phyloP scores from a whole-genome alignment of 345 rosid genomes.

The Heritiera littoralis region DNA sequence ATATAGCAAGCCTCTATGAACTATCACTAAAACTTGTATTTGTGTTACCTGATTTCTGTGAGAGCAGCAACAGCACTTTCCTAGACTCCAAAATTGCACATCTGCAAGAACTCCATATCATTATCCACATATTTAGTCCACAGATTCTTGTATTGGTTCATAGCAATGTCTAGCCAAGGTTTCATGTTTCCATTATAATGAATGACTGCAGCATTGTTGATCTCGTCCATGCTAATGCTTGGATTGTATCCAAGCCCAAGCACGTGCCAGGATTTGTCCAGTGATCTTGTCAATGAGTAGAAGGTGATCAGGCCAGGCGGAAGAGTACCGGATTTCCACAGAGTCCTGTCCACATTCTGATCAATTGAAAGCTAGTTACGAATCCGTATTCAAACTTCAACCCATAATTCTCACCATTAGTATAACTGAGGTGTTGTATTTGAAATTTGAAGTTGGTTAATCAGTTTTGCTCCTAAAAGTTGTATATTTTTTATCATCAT shows the following conservation, averaged over 20 bases:
- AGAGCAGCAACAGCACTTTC: constrained; percentile 21
- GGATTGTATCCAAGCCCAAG: constrained; percentile 93
- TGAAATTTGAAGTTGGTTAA: not conserved
- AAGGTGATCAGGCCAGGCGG: constrained; percentile 90
- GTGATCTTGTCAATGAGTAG: constrained; percentile 74
- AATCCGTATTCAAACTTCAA: not conserved
- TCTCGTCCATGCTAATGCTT: constrained; percentile 81
- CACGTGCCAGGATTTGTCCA: constrained; percentile 92
- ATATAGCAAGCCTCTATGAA: constrained; percentile 32
- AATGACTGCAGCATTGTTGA: constrained; percentile 80
- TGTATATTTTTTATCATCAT: not conserved
- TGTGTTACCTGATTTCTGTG: constrained; percentile 28
- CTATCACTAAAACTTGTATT: constrained; percentile 30
- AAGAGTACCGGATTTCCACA: constrained; percentile 77
- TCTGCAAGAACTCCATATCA: constrained; percentile 72
- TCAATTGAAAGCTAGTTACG: constrained; percentile 5
- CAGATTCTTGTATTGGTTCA: constrained; percentile 83
- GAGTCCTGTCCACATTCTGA: constrained; percentile 69
- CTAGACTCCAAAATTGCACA: constrained; percentile 89
- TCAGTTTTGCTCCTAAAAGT: not conserved
- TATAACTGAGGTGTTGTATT: not conserved
- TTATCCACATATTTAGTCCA: constrained; percentile 91
- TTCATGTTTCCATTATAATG: constrained; percentile 96
- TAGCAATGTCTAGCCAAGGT: constrained; percentile 95
- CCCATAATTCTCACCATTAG: not conserved